A percentile compares a stretch with the other conserved stretches of the same genome.
Evolutionary conservation across 441 rosid species (phyloP).

Genomic region (Croton laevigatus): DNA sequence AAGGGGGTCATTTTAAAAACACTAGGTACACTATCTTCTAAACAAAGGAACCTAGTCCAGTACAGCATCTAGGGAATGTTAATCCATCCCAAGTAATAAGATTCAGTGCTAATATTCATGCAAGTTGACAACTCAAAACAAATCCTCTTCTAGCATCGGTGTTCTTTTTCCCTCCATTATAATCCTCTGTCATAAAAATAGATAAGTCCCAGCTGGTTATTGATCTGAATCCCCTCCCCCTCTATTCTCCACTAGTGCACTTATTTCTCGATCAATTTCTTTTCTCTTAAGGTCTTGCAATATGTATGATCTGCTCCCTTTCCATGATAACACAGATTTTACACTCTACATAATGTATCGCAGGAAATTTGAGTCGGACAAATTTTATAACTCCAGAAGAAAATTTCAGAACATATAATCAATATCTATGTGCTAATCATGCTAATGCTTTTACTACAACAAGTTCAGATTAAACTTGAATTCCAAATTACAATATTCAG

Average conservation of each 20-base stretch:
- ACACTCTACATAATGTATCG: no score
- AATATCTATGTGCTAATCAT: background rate
- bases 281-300: background rate
- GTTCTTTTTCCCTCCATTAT: no score
- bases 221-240: background rate
- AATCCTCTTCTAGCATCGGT: no score
- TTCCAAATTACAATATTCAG: background rate
- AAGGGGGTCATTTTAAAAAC: background rate
- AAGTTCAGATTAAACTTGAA: background rate
- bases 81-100: background rate
- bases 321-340: background rate
- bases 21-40: background rate
- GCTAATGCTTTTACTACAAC: background rate
- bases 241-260: background rate
- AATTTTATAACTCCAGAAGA: background rate
- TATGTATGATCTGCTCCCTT: background rate
- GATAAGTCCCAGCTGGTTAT: background rate
- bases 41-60: background rate
- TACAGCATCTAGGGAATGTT: background rate
- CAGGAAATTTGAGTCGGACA: no score
- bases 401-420: background rate
- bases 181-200: no score
- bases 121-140: no score
- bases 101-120: no score
- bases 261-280: background rate